Evolutionary conservation across 176 grass and related monocot genomes (phyloP).

Genomic region (Oryza longistaminata): DNA sequence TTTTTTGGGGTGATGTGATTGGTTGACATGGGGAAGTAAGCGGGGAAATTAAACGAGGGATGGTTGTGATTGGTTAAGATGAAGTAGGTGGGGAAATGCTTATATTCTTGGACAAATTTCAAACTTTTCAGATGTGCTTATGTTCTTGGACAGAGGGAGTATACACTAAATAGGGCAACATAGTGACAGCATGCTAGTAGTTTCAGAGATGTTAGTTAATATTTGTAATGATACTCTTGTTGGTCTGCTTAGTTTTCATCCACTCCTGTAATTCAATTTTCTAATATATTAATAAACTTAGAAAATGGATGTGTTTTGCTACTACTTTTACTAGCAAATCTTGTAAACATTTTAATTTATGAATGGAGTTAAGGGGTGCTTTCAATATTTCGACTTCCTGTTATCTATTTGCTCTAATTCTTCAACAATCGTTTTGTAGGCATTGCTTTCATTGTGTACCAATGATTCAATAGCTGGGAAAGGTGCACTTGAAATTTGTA

Average conservation of each 20-base stretch:
- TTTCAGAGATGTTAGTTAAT: neutral
- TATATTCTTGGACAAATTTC: no score
- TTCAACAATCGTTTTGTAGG: slow-evolving; percentile 59
- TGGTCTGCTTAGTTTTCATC: neutral
- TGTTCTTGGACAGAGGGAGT: no score
- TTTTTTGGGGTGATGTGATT: no score
- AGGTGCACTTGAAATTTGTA: slow-evolving; percentile 84
- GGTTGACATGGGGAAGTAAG: no score
- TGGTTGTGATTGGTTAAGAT: no score
- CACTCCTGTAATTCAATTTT: slow-evolving; percentile 15
- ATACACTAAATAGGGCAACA: neutral
- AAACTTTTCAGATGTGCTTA: no score
- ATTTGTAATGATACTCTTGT: neutral
- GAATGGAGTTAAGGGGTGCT: neutral
- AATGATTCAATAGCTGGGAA: slow-evolving; percentile 72
- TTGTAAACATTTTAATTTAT: slow-evolving; percentile 17
- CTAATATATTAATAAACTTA: neutral
- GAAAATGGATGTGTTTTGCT: slow-evolving; percentile 14
- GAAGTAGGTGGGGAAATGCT: no score
- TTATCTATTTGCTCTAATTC: slow-evolving; percentile 20
- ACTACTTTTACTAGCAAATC: slow-evolving; percentile 6
- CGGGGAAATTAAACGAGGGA: no score
- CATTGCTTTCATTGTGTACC: slow-evolving; percentile 93
- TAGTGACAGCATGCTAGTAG: slow-evolving; percentile 5
- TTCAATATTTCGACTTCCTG: slow-evolving; percentile 7